Conservation (phyloP, 148 eudicot species). For the Vaccinium myrtillus region DNA sequence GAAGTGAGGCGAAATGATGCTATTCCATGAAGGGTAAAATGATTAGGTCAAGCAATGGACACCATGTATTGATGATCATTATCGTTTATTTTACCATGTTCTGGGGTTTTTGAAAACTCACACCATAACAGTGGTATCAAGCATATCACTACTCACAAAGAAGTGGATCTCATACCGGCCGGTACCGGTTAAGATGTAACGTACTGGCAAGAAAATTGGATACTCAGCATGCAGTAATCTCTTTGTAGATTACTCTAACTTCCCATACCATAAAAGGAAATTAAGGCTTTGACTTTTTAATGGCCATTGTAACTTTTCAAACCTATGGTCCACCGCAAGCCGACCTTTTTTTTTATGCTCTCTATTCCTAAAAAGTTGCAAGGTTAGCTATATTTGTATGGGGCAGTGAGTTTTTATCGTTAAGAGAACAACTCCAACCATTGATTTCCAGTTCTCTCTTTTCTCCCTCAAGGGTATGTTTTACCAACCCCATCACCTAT, state of each 20-base stretch:
- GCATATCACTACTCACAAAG: no score
- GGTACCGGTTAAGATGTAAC: no score
- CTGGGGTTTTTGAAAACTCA: no score
- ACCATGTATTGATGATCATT: no score
- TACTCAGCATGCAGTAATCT: no score
- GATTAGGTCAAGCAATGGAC: no score
- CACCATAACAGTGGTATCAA: no score
- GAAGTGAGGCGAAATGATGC: no score
- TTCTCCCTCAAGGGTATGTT: background rate
- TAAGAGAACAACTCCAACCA: background rate
- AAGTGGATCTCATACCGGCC: no score
- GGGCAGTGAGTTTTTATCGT: background rate
- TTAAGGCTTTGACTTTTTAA: background rate
- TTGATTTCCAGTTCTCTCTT: background rate
- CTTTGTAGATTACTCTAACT: background rate
- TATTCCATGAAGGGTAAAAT: no score
- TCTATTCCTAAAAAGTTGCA: background rate
- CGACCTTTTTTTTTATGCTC: background rate
- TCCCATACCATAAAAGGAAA: background rate
- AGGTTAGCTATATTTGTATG: background rate
- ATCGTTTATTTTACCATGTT: no score
- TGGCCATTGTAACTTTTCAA: background rate
- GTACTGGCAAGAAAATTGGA: no score
- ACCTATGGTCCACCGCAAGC: background rate
- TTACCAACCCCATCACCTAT: background rate